phyloP scores from a whole-genome alignment of 768 basidiomycete genomes.

The Tulasnella sp. region DNA sequence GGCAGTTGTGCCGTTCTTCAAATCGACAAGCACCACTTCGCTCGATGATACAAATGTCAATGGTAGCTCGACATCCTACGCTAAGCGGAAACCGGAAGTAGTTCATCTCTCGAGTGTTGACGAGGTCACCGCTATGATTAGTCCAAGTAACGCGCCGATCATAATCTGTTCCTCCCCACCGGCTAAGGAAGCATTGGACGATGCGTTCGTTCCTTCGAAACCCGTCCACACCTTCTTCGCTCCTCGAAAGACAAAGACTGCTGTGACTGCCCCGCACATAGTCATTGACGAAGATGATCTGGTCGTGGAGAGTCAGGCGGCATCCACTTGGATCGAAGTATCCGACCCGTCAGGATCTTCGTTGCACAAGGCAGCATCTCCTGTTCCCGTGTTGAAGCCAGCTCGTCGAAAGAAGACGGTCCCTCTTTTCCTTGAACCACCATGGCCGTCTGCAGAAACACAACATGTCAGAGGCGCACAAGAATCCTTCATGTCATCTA shows the following conservation, averaged over 20 bases:
- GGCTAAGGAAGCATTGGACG: background rate
- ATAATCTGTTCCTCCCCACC: background rate
- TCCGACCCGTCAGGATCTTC: background rate
- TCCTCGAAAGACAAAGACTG: conserved; percentile 21
- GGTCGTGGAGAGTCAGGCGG: background rate
- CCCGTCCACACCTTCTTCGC: conserved; percentile 39
- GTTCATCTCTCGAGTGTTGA: background rate
- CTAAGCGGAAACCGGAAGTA: background rate
- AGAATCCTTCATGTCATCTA: background rate
- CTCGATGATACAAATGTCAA: too few relatives aligned
- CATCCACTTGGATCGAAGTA: background rate
- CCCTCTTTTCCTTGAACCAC: background rate
- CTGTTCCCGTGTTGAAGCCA: too few relatives aligned
- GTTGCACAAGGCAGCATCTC: too few relatives aligned
- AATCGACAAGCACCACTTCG: too few relatives aligned
- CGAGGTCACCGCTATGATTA: background rate
- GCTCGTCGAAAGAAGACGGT: background rate
- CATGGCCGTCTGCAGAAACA: background rate
- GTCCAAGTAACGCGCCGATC: too few relatives aligned
- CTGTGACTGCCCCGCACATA: conserved; percentile 15
- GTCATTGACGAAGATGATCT: background rate
- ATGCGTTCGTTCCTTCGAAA: conserved; percentile 20
- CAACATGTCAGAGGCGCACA: conserved; percentile 8
- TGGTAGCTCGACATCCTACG: too few relatives aligned
- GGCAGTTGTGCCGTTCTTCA: too few relatives aligned